Base-by-base conservation (phyloP, 2,329 filamentous ascomycete genomes). In the Leptographium flavum region DNA sequence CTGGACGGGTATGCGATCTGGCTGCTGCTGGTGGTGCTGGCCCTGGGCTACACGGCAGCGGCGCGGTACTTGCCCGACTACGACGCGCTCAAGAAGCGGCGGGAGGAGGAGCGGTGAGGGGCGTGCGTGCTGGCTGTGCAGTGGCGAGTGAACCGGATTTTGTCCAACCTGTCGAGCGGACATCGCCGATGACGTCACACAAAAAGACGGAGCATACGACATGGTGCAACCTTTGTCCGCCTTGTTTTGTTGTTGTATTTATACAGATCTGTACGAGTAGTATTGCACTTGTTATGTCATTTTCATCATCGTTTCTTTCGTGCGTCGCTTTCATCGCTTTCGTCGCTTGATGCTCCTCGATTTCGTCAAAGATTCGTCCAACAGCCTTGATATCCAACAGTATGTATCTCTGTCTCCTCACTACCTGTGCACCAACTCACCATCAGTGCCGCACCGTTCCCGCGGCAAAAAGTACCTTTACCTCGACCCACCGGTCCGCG, bases 1-100 rank as follows among this genome's bases (percentile, higher is more conserved):
- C 54, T 83, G 0, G 58, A 68, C 33, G 83, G 84, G 0, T 76
- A 88, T 51, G 60, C 81, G 4, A 72, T 79, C 40, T 84, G 80
- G 79, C 53, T 76, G n/a, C 53, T 80, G 11, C 57, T 81, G 51
- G 54, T 71, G 2, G n/a, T 54, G 1, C 35, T 68, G 4, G 62
- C 57, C 1, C 23, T 51, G 14, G 61, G 57, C 5, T 65, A 61
- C 42, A 57, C 56, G 3, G 47, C 60, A 11, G 47, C 57, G 5
- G 55, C 55, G 28, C 50, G 56, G 28, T 60, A 56, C 27, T 45
- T 68, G 53, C 65, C 65, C 2, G 61, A 63, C 45, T 58, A 59
- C 45, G 55, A 56, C 3, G 55, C 53, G 43, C 45, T 55, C 13
- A 49, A 47, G 43, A 47, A 45, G 44, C 39, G 45, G 45, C 45